Conservation (phyloP, 495 filamentous ascomycete species). For the Annulohypoxylon maeteangense region DNA sequence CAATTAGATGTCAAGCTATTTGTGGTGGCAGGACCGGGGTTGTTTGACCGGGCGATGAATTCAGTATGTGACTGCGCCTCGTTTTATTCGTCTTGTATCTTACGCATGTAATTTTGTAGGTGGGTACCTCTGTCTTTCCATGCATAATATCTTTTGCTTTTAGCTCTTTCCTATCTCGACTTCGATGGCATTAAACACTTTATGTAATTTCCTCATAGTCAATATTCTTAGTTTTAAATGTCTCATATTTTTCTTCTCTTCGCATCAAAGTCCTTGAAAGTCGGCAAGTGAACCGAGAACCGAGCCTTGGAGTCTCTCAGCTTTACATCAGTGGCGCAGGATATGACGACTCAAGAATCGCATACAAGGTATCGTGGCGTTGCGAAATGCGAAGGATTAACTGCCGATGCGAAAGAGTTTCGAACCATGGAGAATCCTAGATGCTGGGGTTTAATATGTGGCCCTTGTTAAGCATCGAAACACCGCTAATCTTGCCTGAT, state of each 20-base stretch:
- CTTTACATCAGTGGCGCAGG: slow-evolving; percentile 13
- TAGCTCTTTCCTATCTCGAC: slow-evolving; percentile 16
- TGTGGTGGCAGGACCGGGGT: slow-evolving; percentile 35
- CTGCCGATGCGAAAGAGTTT: slow-evolving; percentile 23
- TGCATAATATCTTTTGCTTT: background rate
- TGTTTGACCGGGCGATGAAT: slow-evolving; percentile 18
- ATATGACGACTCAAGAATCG: background rate
- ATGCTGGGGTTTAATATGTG: slow-evolving; percentile 3
- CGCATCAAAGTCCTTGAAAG: background rate
- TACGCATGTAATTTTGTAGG: slow-evolving; percentile 23
- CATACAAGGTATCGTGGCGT: slow-evolving; percentile 9
- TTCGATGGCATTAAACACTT: slow-evolving; percentile 2
- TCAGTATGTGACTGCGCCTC: slow-evolving; percentile 24
- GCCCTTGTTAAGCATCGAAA: slow-evolving; percentile 8
- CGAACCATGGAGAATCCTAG: slow-evolving; percentile 10
- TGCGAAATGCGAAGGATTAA: slow-evolving; percentile 9
- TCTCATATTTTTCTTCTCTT: background rate
- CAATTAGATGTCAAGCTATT: slow-evolving; percentile 40
- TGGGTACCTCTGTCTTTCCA: slow-evolving; percentile 9
- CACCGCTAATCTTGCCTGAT: background rate
- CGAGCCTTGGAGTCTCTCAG: background rate
- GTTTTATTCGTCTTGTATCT: slow-evolving; percentile 23
- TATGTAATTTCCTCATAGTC: background rate
- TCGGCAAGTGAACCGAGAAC: background rate
- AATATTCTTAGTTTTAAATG: background rate